phyloP scores from a whole-genome alignment of 805 yeast genomes.

The Cyberlindnera japonica region DNA sequence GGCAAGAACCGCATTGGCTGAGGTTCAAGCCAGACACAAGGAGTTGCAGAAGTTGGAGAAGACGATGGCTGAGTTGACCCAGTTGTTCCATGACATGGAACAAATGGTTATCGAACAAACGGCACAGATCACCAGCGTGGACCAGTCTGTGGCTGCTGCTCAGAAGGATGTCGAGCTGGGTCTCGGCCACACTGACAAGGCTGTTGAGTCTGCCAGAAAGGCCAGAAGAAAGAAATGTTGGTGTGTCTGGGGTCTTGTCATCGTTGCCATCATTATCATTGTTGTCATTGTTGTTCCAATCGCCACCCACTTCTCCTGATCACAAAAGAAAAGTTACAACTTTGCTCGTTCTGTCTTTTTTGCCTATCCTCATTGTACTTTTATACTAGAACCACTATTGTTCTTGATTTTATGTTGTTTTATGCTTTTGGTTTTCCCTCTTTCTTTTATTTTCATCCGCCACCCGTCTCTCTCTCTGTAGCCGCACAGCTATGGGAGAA shows the following conservation, averaged over 20 bases:
- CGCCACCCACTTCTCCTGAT: slow-evolving; percentile 20
- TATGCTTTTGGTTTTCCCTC: not conserved
- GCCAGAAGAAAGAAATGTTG: slow-evolving; percentile 91
- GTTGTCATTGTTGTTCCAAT: slow-evolving; percentile 55
- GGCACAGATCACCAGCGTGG: slow-evolving; percentile 76
- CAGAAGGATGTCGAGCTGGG: slow-evolving; percentile 92
- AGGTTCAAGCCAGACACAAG: slow-evolving; percentile 93
- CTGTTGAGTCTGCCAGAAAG: slow-evolving; percentile 80
- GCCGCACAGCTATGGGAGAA: too few relatives aligned
- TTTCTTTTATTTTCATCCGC: not conserved
- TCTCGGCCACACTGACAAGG: slow-evolving; percentile 88
- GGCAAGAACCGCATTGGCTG: slow-evolving; percentile 91
- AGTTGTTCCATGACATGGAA: slow-evolving; percentile 94
- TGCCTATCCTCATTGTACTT: not conserved
- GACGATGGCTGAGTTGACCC: slow-evolving; percentile 93
- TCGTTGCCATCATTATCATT: slow-evolving; percentile 59
- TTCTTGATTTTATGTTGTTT: not conserved
- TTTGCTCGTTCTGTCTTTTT: not conserved
- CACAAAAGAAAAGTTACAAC: not conserved
- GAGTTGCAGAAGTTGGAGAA: slow-evolving; percentile 93
- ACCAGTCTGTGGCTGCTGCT: slow-evolving; percentile 75
- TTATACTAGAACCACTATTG: not conserved
- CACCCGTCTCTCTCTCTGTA: not conserved
- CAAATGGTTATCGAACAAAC: slow-evolving; percentile 95
- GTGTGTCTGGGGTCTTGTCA: slow-evolving; percentile 62